Percentiles rank a stretch among this genome's conserved stretches.
Conservation (phyloP, 2,329 filamentous ascomycete species). For the Pseudocercospora crystallina region DNA sequence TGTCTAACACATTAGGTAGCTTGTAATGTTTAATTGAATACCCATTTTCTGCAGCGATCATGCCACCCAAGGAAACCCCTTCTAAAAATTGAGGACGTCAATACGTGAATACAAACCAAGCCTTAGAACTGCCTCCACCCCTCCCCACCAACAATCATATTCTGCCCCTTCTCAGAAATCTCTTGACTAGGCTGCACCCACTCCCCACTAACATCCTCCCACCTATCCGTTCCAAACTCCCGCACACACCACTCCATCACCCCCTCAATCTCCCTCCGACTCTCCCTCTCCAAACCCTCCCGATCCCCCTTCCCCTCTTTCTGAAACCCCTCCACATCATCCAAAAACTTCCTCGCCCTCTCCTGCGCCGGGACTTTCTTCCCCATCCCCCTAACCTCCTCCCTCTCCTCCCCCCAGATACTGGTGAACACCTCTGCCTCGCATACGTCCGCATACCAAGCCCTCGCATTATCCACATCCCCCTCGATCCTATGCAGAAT, state of each 20-base stretch:
- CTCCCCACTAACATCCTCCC: conserved; percentile 45
- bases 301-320: conserved; percentile 28
- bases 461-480: conserved; percentile 50
- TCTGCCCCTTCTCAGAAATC: conserved; percentile 40
- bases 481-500: conserved; percentile 54
- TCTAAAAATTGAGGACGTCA: too few relatives aligned
- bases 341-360: conserved; percentile 13
- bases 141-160: conserved; percentile 47
- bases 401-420: conserved; percentile 36
- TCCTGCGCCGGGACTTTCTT: conserved; percentile 22
- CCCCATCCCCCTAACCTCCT: conserved; percentile 40
- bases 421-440: conserved; percentile 36
- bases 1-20: too few relatives aligned
- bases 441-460: conserved; percentile 50
- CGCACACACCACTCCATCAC: conserved; percentile 46
- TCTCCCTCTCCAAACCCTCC: conserved; percentile 36
- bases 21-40: too few relatives aligned
- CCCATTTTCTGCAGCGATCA: too few relatives aligned
- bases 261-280: conserved; percentile 41
- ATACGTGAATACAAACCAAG: too few relatives aligned
- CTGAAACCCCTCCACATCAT: conserved; percentile 6
- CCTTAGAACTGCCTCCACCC: conserved; percentile 49
- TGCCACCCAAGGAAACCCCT: too few relatives aligned
- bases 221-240: conserved; percentile 46
- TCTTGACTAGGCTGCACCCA: conserved; percentile 46